Conservation (phyloP, 768 basidiomycete species). For the Amanita subjunquillea region DNA sequence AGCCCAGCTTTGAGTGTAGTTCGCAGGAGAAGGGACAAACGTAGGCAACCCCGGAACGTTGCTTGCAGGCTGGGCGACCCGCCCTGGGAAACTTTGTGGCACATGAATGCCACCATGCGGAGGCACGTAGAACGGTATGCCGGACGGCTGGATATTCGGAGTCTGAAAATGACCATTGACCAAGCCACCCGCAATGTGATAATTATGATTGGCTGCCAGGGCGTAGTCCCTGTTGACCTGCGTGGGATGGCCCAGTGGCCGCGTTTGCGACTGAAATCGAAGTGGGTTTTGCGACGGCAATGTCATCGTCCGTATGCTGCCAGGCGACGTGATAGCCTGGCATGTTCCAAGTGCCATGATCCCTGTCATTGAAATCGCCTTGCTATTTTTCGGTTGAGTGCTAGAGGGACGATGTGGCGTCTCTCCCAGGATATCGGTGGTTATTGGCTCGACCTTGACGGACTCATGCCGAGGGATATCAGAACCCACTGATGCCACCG, state of each 20-base stretch:
- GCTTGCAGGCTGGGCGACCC: neutral
- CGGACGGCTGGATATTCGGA: neutral
- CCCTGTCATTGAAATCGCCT: neutral
- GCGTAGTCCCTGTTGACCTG: neutral
- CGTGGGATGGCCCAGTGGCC: neutral
- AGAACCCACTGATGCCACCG: neutral
- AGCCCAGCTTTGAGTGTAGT: neutral
- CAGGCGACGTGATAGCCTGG: neutral
- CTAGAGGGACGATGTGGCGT: neutral
- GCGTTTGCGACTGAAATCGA: neutral
- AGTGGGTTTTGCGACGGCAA: neutral
- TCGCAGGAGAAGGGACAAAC: neutral
- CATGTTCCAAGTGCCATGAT: neutral
- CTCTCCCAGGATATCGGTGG: no score
- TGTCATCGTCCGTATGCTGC: no score
- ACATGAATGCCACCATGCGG: neutral
- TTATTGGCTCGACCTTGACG: neutral
- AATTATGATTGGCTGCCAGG: neutral
- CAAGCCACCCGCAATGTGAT: neutral
- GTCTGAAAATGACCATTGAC: neutral
- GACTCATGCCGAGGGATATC: neutral
- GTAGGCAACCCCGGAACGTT: neutral
- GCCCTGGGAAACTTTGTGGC: neutral
- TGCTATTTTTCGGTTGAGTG: neutral
- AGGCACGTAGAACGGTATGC: neutral